Conservation (phyloP, 2,329 filamentous ascomycete species). For the Fusarium brachygibbosum region DNA sequence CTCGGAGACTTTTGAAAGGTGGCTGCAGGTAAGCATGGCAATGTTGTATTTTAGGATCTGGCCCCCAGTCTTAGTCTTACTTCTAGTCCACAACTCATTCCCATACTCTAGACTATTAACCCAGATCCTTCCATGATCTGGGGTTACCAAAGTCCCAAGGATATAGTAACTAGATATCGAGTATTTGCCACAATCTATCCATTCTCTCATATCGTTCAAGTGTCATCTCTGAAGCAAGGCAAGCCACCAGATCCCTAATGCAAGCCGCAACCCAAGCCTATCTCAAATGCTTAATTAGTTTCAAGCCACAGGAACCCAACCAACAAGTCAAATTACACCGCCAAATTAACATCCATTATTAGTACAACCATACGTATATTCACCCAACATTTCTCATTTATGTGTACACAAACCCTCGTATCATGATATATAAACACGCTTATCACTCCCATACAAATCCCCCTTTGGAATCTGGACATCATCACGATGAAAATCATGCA, state of each 20-base stretch:
- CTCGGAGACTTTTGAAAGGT: neutral
- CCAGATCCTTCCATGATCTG: neutral
- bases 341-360: neutral
- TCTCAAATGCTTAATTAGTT: conserved; percentile 2
- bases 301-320: neutral
- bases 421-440: conserved; percentile 23
- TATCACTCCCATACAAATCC: conserved; percentile 3
- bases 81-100: neutral
- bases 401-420: too few species aligned
- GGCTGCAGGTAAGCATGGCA: neutral
- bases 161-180: neutral
- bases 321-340: neutral
- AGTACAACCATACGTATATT: neutral
- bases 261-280: conserved; percentile 6
- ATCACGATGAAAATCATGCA: conserved; percentile 13
- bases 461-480: conserved; percentile 25
- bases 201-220: neutral
- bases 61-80: neutral
- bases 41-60: conserved; percentile 3
- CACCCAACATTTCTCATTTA: too few species aligned
- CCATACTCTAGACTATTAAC: neutral
- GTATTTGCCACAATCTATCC: neutral
- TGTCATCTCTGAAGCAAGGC: too few species aligned
- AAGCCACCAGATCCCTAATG: neutral
- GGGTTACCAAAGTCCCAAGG: neutral